Percentiles rank a stretch among this genome's conserved stretches.
phyloP scores from a whole-genome alignment of 345 rosid species.

The Eucalyptus marginata region DNA sequence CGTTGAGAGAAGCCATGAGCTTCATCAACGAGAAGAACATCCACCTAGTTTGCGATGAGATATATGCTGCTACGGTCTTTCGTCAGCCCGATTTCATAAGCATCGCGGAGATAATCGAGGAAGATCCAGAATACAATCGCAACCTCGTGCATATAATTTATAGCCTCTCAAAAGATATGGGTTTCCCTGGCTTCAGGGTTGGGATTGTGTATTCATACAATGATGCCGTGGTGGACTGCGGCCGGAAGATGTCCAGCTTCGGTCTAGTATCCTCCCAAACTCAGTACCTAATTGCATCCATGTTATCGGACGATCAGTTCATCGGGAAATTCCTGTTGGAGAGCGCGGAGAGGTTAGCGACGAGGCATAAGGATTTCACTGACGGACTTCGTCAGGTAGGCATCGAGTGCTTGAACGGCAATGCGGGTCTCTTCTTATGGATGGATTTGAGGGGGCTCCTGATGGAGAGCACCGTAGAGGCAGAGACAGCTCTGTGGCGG shows the following conservation, averaged over 20 bases:
- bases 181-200: slow-evolving; percentile 82
- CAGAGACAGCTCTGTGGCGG: slow-evolving; percentile 55
- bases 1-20: slow-evolving; percentile 34
- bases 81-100: slow-evolving; percentile 39
- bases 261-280: slow-evolving; percentile 90
- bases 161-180: slow-evolving; percentile 96
- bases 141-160: slow-evolving; percentile 70
- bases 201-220: slow-evolving; percentile 90
- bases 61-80: slow-evolving; percentile 84
- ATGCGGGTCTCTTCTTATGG: slow-evolving; percentile 79
- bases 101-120: slow-evolving; percentile 59
- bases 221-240: slow-evolving; percentile 53
- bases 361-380: slow-evolving; percentile 40
- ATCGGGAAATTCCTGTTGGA: slow-evolving; percentile 36
- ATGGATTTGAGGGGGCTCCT: slow-evolving; percentile 66
- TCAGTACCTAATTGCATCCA: slow-evolving; percentile 60
- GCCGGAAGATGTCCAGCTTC: slow-evolving; percentile 90
- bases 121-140: slow-evolving; percentile 25
- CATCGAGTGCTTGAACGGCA: slow-evolving; percentile 53
- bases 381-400: slow-evolving; percentile 39
- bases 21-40: slow-evolving; percentile 79
- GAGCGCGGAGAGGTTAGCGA: slow-evolving; percentile 36
- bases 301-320: slow-evolving; percentile 77
- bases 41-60: slow-evolving; percentile 84
- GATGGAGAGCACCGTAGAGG: slow-evolving; percentile 34